These are phyloP conservation scores for Tribonema minus DNA, from an alignment of 108 stramenopile genomes.

Conservation along the genomic window DNA sequence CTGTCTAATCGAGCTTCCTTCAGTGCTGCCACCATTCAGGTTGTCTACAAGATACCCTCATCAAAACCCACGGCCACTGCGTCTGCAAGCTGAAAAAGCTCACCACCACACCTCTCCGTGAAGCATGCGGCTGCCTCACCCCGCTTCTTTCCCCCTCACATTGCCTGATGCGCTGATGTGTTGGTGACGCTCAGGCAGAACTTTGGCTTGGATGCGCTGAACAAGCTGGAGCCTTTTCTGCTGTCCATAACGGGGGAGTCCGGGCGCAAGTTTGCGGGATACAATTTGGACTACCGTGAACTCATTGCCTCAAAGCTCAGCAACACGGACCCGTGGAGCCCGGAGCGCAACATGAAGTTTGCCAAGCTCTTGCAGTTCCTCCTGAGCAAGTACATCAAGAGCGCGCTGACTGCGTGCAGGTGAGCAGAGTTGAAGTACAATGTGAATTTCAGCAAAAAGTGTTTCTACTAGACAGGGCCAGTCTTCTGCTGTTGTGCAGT, in stretches of 20 bases:
- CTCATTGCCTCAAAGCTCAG: slow-evolving; percentile 20
- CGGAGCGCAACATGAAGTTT: slow-evolving; percentile 9
- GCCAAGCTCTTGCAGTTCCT: slow-evolving; percentile 38
- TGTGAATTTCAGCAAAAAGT: too few relatives aligned
- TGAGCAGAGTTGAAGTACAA: too few relatives aligned
- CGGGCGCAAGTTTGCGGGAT: slow-evolving; percentile 30
- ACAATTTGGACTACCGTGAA: slow-evolving; percentile 4
- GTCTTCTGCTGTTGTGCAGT: too few relatives aligned
- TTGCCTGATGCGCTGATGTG: not conserved
- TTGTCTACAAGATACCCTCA: not conserved
- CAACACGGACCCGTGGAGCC: slow-evolving; percentile 2
- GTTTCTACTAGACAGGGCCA: too few relatives aligned
- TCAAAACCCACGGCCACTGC: not conserved
- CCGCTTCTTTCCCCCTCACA: not conserved
- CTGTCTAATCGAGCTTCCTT: too few relatives aligned
- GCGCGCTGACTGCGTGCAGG: slow-evolving; percentile 11
- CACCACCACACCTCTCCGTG: not conserved
- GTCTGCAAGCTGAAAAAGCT: not conserved
- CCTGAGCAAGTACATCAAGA: slow-evolving; percentile 20
- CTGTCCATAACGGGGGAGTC: slow-evolving; percentile 39
- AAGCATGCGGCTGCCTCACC: not conserved
- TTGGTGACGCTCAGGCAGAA: not conserved
- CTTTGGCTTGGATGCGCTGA: slow-evolving; percentile 20
- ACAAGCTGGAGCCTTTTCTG: slow-evolving; percentile 32
- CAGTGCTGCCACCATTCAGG: not conserved